Base-by-base conservation (phyloP, 805 yeast species). In the Groenewaldozyma salmanticensis region DNA sequence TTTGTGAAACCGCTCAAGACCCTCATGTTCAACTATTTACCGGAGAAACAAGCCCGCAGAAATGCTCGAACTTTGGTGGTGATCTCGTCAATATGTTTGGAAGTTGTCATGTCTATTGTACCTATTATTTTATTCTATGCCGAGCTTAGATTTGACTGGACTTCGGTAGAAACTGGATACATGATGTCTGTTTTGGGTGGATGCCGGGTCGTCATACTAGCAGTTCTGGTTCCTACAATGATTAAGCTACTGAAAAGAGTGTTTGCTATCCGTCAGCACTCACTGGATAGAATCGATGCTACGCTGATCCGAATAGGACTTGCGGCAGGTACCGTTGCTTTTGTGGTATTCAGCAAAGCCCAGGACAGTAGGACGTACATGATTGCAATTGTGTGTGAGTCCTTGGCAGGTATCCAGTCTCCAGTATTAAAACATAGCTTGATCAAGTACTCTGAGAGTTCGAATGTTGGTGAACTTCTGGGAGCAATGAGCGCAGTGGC, bases 81-180 rank as follows among this genome's bases (percentile, higher is more conserved):
- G n/a, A 22, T 47, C 15, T 37, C 42, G 2, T 38, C 51, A 4
- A 5, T 44, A 11, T 37, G 47, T 24, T 24, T 31, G 29, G 53
- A 46, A 40, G 21, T 50, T 24, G 46, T 32, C 15, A 16, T 48
- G 22, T 38, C 49, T 6, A 21, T 49, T 5, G 42, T 37, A 5
- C 45, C 52, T n/a, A 21, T 58, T 21, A 40, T 59, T 16, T 32
- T 56, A 22, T 40, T 59, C 6, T 57, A 53, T 38, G 46, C 53
- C 2, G 59, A 58, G 38, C 40, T 51, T 39, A 37, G 44, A 34
- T 59, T 57, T 43, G 44, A 51, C 15, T 59, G 61, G 62, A 51
- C 58, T 2, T 44, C 58, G 7, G 52, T 54, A 5, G 59, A 57
- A 40, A 53, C 53, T 5, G 62, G 62, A 5, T 57, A 55, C 43